phyloP scores from a whole-genome alignment of 2,329 filamentous ascomycete species.

The Arachnomyces sp. region DNA sequence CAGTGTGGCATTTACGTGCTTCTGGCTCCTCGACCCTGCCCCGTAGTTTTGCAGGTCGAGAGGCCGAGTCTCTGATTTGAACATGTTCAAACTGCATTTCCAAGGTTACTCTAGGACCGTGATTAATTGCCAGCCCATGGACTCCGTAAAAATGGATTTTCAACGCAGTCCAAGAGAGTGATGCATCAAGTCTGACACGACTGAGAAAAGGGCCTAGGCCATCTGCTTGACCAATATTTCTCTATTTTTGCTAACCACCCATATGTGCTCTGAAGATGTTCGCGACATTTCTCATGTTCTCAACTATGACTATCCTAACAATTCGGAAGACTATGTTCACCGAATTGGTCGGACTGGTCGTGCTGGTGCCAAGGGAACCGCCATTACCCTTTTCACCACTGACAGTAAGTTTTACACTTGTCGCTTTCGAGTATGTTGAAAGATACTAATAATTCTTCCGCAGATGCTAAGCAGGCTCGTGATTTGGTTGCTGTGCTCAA shows the following conservation, averaged over 20 bases:
- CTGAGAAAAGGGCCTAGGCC: conserved; percentile 46
- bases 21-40: conserved; percentile 68
- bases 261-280: conserved; percentile 73
- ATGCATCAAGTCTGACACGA: conserved; percentile 54
- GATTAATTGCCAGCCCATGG: conserved; percentile 50
- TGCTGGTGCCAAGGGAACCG: conserved; percentile 82
- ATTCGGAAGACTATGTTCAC: conserved; percentile 62
- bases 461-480: conserved; percentile 89
- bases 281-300: conserved; percentile 99
- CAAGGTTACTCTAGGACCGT: conserved; percentile 60
- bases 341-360: conserved; percentile 61
- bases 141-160: conserved; percentile 40
- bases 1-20: conserved; percentile 64
- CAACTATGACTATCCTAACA: conserved; percentile 99
- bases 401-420: conserved; percentile 66
- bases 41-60: conserved; percentile 56
- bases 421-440: neutral
- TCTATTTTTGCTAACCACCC: conserved; percentile 66
- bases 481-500: conserved; percentile 87
- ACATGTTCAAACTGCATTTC: conserved; percentile 66
- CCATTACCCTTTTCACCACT: conserved; percentile 98
- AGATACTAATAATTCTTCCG: conserved; percentile 10
- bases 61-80: conserved; percentile 73
- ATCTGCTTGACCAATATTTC: conserved; percentile 39
- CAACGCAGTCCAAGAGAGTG: conserved; percentile 45